A percentile compares a stretch with the other conserved stretches of the same genome.
Conservation (phyloP, 192 early-diverging fungal species). For the Umbelopsis ramanniana region DNA sequence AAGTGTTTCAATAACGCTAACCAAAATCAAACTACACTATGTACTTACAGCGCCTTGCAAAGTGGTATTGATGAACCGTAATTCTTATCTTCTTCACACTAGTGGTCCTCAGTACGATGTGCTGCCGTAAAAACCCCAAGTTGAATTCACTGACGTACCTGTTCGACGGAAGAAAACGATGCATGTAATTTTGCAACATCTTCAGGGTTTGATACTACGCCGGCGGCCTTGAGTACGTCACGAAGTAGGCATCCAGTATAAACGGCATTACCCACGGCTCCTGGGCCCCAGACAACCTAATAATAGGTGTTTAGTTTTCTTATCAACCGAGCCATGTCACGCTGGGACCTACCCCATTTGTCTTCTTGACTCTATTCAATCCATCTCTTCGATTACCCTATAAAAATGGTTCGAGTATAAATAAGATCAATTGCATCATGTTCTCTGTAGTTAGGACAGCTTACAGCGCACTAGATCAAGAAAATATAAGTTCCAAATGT, state of each 20-base stretch:
- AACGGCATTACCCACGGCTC: constrained; percentile 78
- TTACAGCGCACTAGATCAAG: constrained; percentile 76
- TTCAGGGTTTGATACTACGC: constrained; percentile 53
- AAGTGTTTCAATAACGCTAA: neutral
- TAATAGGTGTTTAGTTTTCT: neutral
- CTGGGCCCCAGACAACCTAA: constrained; percentile 75
- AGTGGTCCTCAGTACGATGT: neutral
- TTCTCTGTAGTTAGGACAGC: neutral
- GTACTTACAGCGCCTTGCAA: constrained; percentile 61
- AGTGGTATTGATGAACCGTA: constrained; percentile 75
- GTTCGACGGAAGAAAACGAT: constrained; percentile 68
- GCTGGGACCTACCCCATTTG: constrained; percentile 62
- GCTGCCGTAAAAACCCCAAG: neutral
- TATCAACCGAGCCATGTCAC: neutral
- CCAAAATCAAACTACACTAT: neutral
- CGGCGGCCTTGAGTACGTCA: constrained; percentile 71
- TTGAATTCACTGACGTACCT: constrained; percentile 38
- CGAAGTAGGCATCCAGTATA: constrained; percentile 80
- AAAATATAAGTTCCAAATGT: neutral
- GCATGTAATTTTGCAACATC: constrained; percentile 57
- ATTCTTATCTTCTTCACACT: constrained; percentile 65
- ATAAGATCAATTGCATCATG: neutral
- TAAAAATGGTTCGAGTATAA: neutral
- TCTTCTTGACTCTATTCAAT: constrained; percentile 73
- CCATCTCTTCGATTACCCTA: constrained; percentile 81